Evolutionary conservation across 495 filamentous ascomycete genomes (phyloP), one percentile per base, ranked within the genome.

Genomic region (Tetracladium setigerum): DNA sequence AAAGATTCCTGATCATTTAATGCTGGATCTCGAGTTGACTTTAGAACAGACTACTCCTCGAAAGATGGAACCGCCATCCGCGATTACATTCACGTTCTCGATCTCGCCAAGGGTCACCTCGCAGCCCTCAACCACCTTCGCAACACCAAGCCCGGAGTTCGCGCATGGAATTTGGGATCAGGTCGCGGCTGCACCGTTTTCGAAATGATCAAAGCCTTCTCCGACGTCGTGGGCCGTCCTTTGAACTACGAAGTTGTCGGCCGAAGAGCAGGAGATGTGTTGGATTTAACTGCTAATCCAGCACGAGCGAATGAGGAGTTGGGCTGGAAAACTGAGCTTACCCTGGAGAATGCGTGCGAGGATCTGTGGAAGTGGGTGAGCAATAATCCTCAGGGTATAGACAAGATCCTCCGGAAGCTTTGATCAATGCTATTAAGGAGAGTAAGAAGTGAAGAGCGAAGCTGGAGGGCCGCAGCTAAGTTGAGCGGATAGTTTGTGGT

Each of bases 141-240:
- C 54, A 74, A 84, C 45, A 74, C 91, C 62, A 85, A 94, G 62
- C 94, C 94, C 35, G 92, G 92, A 49, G 88, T 95, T 41, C 81
- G 86, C 48, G 91, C 90, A 47, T 98, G 94, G 94, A 98, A 98
- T 71, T 63, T 98, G 47, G 92, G 92, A 17, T 95, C 89, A n/a
- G 92, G 92, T 32, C 84, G 82, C 59, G 92, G 92, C 50, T 89
- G 83, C 66, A 97, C 94, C 10, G 92, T 98, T 30, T 91, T 88
- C 65, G 89, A 98, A 60, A 98, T 98, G 78, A 84, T 98, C 77
- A 86, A 86, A 46, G 88, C 94, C 49, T 98, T 98, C 72, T 86
- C 81, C 62, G 67, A 76, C 31, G 87, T 87, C 30, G 87, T 95
- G 22, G 91, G 92, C 44, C 80, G 77, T 34, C 79, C 91, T 47